phyloP scores from a whole-genome alignment of 108 stramenopile genomes.

The Cylindrotheca fusiformis region DNA sequence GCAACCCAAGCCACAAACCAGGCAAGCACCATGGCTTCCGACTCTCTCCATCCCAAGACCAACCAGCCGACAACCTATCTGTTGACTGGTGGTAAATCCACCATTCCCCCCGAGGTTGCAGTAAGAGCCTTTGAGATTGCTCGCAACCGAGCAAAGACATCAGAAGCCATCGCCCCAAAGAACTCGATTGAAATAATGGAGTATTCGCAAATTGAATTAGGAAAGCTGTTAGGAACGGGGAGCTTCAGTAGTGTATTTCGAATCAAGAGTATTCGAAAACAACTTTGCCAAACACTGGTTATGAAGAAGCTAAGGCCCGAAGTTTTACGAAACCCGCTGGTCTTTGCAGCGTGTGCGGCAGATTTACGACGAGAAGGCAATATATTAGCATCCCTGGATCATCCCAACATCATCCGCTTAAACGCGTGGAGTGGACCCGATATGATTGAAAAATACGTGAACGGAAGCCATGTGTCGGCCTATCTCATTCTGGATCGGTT shows the following conservation, averaged over 20 bases:
- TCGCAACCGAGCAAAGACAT: neutral
- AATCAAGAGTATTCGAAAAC: slow-evolving; percentile 9
- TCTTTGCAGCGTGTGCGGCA: slow-evolving; percentile 30
- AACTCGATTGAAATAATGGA: neutral
- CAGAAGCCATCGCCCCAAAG: neutral
- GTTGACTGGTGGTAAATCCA: neutral
- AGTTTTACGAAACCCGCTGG: slow-evolving; percentile 20
- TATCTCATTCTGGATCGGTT: neutral
- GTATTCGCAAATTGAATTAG: slow-evolving; percentile 23
- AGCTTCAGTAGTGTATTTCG: slow-evolving; percentile 62
- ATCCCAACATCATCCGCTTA: slow-evolving; percentile 14
- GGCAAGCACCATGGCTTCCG: no score
- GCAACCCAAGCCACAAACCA: no score
- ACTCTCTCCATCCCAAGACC: neutral
- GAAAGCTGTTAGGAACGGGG: slow-evolving; percentile 56
- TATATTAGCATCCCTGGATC: slow-evolving; percentile 8
- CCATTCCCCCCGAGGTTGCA: neutral
- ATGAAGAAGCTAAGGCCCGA: slow-evolving; percentile 24
- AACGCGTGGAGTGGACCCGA: slow-evolving; percentile 23
- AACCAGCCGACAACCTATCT: neutral
- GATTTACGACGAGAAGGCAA: slow-evolving; percentile 30
- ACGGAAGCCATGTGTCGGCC: neutral
- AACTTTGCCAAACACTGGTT: neutral
- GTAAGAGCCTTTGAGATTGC: neutral
- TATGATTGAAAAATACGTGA: neutral